These are phyloP conservation scores for Diversispora epigaea DNA, from an alignment of 192 early-diverging fungal genomes.

Conservation along the genomic window DNA sequence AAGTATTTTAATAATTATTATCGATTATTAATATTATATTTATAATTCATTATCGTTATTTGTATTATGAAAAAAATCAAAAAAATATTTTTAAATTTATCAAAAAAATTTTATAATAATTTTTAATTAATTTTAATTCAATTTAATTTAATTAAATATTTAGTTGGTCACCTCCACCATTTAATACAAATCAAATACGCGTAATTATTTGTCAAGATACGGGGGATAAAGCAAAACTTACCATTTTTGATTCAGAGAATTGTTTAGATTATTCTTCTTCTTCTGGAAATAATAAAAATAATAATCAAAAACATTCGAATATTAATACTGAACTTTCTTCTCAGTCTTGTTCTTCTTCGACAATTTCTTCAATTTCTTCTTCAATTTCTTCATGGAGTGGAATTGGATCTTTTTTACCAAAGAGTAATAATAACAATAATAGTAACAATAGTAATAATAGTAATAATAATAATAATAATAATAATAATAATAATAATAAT, in stretches of 20 bases:
- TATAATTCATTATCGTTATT: neutral
- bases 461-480: too few species aligned
- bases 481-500: too few species aligned
- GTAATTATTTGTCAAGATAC: slow-evolving; percentile 33
- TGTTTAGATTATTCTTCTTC: neutral
- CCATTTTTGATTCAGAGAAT: slow-evolving; percentile 21
- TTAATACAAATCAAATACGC: slow-evolving; percentile 19
- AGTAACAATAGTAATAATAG: too few species aligned
- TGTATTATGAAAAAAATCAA: neutral
- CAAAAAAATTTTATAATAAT: neutral
- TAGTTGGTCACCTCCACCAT: slow-evolving; percentile 25
- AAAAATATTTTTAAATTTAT: too few species aligned
- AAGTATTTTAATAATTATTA: slow-evolving; percentile 1
- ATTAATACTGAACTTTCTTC: neutral
- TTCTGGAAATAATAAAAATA: neutral
- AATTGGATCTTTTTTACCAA: slow-evolving; percentile 16
- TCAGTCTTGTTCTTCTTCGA: too few species aligned
- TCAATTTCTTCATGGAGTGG: slow-evolving; percentile 27
- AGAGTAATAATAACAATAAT: neutral
- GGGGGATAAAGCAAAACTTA: slow-evolving; percentile 27
- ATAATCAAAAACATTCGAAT: neutral
- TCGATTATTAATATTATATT: neutral
- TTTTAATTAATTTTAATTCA: neutral
- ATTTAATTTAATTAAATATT: neutral
- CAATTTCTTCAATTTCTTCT: neutral